These are phyloP conservation scores for Aspergillus tanneri DNA, from an alignment of 2,329 filamentous ascomycete species.

Conservation along the genomic window DNA sequence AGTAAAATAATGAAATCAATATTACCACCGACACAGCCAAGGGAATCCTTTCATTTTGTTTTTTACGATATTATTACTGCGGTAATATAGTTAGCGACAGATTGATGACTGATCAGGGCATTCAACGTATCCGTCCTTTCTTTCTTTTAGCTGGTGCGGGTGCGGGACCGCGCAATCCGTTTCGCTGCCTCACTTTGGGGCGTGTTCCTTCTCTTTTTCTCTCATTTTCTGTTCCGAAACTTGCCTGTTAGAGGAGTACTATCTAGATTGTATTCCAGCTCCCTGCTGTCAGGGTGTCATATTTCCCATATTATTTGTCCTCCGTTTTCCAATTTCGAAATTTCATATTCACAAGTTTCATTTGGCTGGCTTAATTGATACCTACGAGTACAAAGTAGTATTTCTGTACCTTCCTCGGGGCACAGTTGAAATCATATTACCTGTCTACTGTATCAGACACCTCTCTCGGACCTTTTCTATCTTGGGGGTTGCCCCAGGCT, in stretches of 20 bases:
- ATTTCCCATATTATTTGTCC: conserved; percentile 4
- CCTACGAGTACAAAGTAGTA: too few species aligned
- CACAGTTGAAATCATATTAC: conserved; percentile 1
- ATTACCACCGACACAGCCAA: neutral
- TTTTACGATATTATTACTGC: neutral
- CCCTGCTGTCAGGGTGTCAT: conserved; percentile 13
- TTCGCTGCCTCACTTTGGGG: conserved; percentile 41
- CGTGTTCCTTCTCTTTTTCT: conserved; percentile 8
- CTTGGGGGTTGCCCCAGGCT: neutral
- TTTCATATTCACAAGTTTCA: neutral
- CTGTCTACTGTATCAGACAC: neutral
- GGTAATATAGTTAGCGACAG: neutral
- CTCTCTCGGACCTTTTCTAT: neutral
- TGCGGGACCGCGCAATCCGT: conserved; percentile 29
- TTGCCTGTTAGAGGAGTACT: too few species aligned
- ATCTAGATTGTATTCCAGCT: neutral
- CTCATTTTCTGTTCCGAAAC: conserved; percentile 6
- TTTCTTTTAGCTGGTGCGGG: conserved; percentile 25
- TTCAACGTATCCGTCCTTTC: conserved; percentile 3
- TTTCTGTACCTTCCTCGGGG: conserved; percentile 1
- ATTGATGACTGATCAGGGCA: conserved; percentile 18
- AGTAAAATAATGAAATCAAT: neutral
- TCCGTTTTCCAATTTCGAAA: neutral
- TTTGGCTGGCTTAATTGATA: too few species aligned
- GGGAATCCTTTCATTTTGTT: too few species aligned